Evolutionary conservation across 2,329 filamentous ascomycete species (phyloP).

Genomic region (Celoporthe dispersa): DNA sequence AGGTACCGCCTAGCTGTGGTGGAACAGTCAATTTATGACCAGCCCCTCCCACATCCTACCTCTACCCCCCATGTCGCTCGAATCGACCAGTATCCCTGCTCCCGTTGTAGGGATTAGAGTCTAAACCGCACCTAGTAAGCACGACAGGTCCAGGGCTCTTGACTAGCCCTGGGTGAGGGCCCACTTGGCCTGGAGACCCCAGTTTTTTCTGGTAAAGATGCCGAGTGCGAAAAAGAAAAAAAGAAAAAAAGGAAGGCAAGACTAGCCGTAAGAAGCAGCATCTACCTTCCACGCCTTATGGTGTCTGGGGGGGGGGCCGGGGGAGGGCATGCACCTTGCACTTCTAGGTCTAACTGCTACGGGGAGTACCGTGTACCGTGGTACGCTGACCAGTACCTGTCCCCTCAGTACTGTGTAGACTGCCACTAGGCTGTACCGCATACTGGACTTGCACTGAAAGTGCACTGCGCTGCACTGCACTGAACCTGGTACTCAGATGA

Average conservation of each 20-base stretch:
- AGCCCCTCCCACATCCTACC: neutral
- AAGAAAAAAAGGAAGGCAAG: neutral
- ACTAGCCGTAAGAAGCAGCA: conserved; percentile 2
- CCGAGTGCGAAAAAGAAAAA: neutral
- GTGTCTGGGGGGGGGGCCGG: neutral
- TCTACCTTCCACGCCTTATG: neutral
- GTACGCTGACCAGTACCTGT: neutral
- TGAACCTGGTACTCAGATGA: neutral
- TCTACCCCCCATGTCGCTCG: neutral
- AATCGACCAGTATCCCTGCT: neutral
- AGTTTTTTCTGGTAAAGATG: neutral
- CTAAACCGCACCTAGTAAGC: neutral
- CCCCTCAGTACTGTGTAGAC: neutral
- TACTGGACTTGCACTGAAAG: neutral
- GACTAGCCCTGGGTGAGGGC: neutral
- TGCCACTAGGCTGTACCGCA: neutral
- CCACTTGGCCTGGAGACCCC: neutral
- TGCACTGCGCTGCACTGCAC: neutral
- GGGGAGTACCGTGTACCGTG: neutral
- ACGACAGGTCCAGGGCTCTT: neutral
- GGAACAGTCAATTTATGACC: neutral
- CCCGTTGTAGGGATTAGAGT: neutral
- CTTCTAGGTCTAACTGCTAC: neutral
- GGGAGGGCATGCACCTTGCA: neutral
- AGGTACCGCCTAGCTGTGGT: neutral